A percentile compares a stretch with the other conserved stretches of the same genome.
Conservation (phyloP, 2,329 filamentous ascomycete genomes). For the Neopestalotiopsis clavispora region DNA sequence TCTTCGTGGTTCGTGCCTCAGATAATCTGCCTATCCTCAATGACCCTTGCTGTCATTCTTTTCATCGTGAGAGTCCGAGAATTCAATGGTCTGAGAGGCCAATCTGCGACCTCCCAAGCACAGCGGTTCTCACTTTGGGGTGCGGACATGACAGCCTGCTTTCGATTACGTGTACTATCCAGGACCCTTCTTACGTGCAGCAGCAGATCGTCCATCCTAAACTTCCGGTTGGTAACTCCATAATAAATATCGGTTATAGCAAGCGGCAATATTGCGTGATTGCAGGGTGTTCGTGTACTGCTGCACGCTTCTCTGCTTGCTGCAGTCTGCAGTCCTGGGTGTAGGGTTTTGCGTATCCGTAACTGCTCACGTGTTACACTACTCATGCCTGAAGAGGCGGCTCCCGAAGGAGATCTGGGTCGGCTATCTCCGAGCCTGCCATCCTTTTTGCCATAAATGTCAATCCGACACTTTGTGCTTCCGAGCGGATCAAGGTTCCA, state of each 20-base stretch:
- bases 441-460: background rate
- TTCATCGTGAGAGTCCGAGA: too few species aligned
- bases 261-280: background rate
- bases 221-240: background rate
- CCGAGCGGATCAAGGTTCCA: background rate
- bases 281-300: background rate
- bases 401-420: background rate
- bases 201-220: background rate
- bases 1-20: too few species aligned
- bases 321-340: background rate
- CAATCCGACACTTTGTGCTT: background rate
- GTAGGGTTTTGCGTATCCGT: too few species aligned
- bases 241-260: background rate
- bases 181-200: background rate
- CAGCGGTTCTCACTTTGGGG: background rate
- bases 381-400: background rate
- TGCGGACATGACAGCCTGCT: background rate
- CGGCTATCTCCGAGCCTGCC: background rate
- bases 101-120: background rate
- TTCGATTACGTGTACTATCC: background rate
- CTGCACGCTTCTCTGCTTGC: too few species aligned
- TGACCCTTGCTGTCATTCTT: too few species aligned
- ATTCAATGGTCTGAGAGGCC: background rate
- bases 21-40: too few species aligned
- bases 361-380: too few species aligned